phyloP scores from a whole-genome alignment of 2,329 filamentous ascomycete species.

The Fusarium sp. region DNA sequence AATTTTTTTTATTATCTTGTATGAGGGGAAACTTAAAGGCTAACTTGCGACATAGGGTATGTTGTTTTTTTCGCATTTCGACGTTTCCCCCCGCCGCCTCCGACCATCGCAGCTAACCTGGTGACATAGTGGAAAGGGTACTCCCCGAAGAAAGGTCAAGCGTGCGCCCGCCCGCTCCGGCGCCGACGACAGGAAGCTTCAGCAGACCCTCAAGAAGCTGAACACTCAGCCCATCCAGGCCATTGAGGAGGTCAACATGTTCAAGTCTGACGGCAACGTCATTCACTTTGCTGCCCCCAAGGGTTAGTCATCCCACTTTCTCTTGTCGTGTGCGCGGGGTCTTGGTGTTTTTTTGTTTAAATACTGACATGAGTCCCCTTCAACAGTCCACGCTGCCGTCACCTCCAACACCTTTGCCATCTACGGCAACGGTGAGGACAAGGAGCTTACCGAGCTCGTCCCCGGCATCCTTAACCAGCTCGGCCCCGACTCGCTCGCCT shows the following conservation, averaged over 20 bases:
- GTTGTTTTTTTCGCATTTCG: slow-evolving; percentile 39
- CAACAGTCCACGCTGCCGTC: slow-evolving; percentile 91
- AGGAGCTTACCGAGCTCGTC: slow-evolving; percentile 99
- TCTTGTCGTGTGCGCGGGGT: slow-evolving; percentile 23
- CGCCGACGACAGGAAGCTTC: slow-evolving; percentile 99
- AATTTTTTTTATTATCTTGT: neutral
- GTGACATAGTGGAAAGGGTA: slow-evolving; percentile 85
- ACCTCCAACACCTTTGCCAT: slow-evolving; percentile 99
- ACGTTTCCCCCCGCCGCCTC: slow-evolving; percentile 20
- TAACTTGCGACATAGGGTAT: slow-evolving; percentile 49
- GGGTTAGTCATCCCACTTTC: slow-evolving; percentile 69
- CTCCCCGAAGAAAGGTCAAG: slow-evolving; percentile 97
- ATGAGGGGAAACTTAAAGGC: slow-evolving; percentile 8
- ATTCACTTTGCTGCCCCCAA: slow-evolving; percentile 99
- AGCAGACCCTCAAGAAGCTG: slow-evolving; percentile 97
- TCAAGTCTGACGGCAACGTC: slow-evolving; percentile 99
- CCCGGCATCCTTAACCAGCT: slow-evolving; percentile 99
- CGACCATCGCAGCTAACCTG: slow-evolving; percentile 44
- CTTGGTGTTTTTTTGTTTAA: slow-evolving; percentile 31
- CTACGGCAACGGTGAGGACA: slow-evolving; percentile 98
- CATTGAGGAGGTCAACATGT: slow-evolving; percentile 99
- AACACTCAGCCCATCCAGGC: slow-evolving; percentile 99
- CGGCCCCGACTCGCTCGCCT: slow-evolving; percentile 96
- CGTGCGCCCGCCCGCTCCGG: slow-evolving; percentile 92
- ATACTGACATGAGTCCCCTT: slow-evolving; percentile 23